Evolutionary conservation across 805 yeast species (phyloP), one percentile per base, ranked within the genome.

Genomic region (Zygoascus ofunaensis): DNA sequence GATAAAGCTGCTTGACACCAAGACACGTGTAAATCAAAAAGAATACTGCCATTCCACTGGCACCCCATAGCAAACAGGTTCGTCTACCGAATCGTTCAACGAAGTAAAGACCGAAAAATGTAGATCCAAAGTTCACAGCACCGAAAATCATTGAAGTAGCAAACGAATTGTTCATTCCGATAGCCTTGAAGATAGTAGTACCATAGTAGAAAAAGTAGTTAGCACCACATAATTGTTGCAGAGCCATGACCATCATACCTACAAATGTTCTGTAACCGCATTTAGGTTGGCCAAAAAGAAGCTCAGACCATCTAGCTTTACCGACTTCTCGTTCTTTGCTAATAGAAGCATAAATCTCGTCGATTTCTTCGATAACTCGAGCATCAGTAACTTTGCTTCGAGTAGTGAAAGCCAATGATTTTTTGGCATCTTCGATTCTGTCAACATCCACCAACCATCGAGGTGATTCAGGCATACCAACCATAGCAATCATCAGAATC

Each of bases 401-500:
- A 38, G 53, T 55, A 22, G 82, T 64, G 52, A 70, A 72, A 8
- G 79, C 58, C 51, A 84, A 66, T 21, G 80, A 71, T 20, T 65
- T 57, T 28, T 74, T 66, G 2, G 89, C 90, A 34, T 72, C 68
- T n/a, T 73, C 79, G 42, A 74, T 56, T 21, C 72, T 63, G 50
- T 74, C 76, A 49, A 74, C 74, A 42, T 72, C 75, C 23, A 85
- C 79, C 49, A 64, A 73, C 63, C 64, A 85, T 56, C 94, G 72
- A 35, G 94, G 94, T 36, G 83, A 72, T 57, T 84, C 94, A 21
- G 94, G 89, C 34, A 84, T 66, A 51, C 78, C 69, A 42, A 74
- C 57, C 63, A 85, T 68, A 24, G 90, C 94, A n/a, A 63, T 48
- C 37, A 69, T 68, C 41, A 85, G 68, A 21, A 80, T 57, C 1